These are phyloP conservation scores for Bolboschoenus planiculmis DNA, from an alignment of 176 grass and related monocot genomes.

Conservation along the genomic window DNA sequence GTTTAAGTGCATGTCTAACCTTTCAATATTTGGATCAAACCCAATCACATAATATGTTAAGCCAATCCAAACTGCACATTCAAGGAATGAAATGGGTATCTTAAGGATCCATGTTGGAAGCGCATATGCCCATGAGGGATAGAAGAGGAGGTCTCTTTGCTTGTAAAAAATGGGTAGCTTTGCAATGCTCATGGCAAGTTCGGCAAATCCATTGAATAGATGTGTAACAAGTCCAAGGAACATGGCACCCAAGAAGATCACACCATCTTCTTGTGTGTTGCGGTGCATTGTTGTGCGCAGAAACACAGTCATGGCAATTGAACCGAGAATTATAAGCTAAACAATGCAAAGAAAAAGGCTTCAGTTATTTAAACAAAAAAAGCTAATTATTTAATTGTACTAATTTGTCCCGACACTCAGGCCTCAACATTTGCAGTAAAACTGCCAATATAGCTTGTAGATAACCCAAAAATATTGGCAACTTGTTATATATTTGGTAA, in stretches of 20 bases:
- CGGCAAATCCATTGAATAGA: constrained; percentile 83
- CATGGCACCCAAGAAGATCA: constrained; percentile 77
- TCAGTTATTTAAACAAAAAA: background rate
- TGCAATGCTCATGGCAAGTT: constrained; percentile 82
- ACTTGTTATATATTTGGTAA: background rate
- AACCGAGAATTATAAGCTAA: constrained; percentile 92
- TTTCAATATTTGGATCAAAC: constrained; percentile 74
- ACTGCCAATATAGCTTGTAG: background rate
- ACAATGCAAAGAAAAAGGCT: background rate
- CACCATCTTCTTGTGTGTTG: constrained; percentile 45
- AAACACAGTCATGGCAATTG: constrained; percentile 89
- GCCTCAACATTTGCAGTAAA: background rate
- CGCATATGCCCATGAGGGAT: constrained; percentile 88
- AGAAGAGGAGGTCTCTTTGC: constrained; percentile 87
- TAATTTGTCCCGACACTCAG: background rate
- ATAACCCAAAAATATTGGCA: background rate
- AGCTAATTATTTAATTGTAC: background rate
- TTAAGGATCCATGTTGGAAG: constrained; percentile 88
- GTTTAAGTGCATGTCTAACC: constrained; percentile 18
- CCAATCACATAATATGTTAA: constrained; percentile 95
- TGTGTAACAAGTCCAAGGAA: constrained; percentile 95
- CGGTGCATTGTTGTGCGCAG: constrained; percentile 69
- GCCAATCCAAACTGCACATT: constrained; percentile 76
- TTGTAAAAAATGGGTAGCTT: constrained; percentile 94
- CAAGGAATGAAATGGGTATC: constrained; percentile 82